phyloP scores from a whole-genome alignment of 805 yeast species.

The Ogataea angusta region DNA sequence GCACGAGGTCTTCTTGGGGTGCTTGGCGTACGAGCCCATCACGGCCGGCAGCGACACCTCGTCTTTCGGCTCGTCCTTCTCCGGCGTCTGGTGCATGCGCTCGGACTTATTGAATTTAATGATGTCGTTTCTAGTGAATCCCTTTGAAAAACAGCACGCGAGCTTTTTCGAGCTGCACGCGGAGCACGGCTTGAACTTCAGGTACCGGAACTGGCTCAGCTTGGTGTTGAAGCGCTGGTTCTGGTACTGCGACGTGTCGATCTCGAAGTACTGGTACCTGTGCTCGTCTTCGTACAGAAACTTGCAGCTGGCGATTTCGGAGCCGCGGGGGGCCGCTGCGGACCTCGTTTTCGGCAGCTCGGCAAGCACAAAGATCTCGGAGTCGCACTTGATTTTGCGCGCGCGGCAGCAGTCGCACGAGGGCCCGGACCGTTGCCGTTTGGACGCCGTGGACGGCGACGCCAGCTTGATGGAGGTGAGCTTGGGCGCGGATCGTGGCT shows the following conservation, averaged over 20 bases:
- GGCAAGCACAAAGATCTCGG: conserved; percentile 44
- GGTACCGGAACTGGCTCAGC: conserved; percentile 24
- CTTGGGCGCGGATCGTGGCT: neutral
- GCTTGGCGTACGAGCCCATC: conserved; percentile 10
- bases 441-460: conserved; percentile 30
- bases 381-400: conserved; percentile 72
- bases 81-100: conserved; percentile 14
- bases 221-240: conserved; percentile 20
- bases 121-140: conserved; percentile 63
- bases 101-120: conserved; percentile 36
- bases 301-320: conserved; percentile 32
- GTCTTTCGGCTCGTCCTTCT: neutral
- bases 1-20: conserved; percentile 34
- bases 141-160: conserved; percentile 57
- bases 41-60: conserved; percentile 2
- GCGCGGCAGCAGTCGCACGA: conserved; percentile 69
- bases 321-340: conserved; percentile 4
- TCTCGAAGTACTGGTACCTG: conserved; percentile 30
- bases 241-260: conserved; percentile 19
- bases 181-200: conserved; percentile 53
- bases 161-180: conserved; percentile 48
- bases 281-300: conserved; percentile 23
- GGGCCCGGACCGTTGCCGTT: conserved; percentile 68
- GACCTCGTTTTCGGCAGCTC: conserved; percentile 13
- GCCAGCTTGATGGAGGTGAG: conserved; percentile 31